These are phyloP conservation scores for Salicornia ramosissima DNA, from an alignment of 148 eudicot species.

Conservation along the genomic window DNA sequence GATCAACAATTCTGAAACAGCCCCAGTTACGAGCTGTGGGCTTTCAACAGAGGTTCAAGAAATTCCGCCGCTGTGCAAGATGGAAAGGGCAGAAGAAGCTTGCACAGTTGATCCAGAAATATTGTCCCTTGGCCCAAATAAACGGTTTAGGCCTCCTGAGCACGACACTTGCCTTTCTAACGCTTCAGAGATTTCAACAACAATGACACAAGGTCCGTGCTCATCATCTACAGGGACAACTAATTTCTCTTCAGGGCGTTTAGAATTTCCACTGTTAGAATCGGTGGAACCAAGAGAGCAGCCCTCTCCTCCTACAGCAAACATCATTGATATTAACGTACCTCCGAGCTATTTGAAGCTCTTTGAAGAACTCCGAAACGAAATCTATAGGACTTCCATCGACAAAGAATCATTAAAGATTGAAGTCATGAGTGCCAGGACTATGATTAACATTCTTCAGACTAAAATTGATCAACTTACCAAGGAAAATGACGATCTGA, in stretches of 20 bases:
- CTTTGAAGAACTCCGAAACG: slow-evolving; percentile 74
- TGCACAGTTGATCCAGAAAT: slow-evolving; percentile 44
- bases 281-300: slow-evolving; percentile 43
- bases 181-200: slow-evolving; percentile 79
- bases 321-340: slow-evolving; percentile 73
- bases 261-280: slow-evolving; percentile 70
- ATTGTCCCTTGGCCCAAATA: slow-evolving; percentile 47
- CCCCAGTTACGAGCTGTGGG: slow-evolving; percentile 38
- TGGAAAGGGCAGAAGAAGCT: slow-evolving; percentile 62
- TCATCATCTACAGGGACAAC: slow-evolving; percentile 44
- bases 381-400: slow-evolving; percentile 80
- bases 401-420: slow-evolving; percentile 92
- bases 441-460: slow-evolving; percentile 94
- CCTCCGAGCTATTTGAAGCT: slow-evolving; percentile 90
- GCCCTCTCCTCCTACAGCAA: slow-evolving; percentile 32
- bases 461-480: slow-evolving; percentile 59
- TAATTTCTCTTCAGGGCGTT: slow-evolving; percentile 35
- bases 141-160: slow-evolving; percentile 53
- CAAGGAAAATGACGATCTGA: slow-evolving; percentile 64
- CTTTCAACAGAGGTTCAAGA: slow-evolving; percentile 36
- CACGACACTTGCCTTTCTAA: slow-evolving; percentile 60
- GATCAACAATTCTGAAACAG: slow-evolving; percentile 34
- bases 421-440: slow-evolving; percentile 94
- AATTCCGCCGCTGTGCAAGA: slow-evolving; percentile 56
- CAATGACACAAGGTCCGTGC: slow-evolving; percentile 51